Evolutionary conservation across 345 rosid species (phyloP), one percentile per base, ranked within the genome.

Genomic region (Psidium friedrichsthalianum): DNA sequence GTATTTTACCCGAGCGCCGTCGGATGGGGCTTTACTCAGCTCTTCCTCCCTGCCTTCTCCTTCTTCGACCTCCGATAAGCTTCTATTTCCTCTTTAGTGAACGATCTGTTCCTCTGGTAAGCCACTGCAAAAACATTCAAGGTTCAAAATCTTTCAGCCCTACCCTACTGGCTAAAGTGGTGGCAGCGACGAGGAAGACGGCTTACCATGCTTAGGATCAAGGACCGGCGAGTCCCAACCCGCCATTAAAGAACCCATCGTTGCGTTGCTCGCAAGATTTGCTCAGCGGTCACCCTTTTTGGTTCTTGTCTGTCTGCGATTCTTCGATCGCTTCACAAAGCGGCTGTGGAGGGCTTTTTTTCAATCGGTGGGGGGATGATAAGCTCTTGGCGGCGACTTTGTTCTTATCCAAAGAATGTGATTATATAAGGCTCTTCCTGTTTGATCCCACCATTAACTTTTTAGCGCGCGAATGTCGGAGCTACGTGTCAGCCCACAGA

Each of bases 201-300:
- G 1, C 24, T 15, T 42, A 82, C 99, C 95, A 86, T 90, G 83
- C 24, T 87, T 89, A n/a, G 93, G 89, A 91, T 93, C 93, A 4
- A 69, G 56, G 12, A 86, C 86, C 21, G 87, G 93, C 14, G 98
- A 97, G 87, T 92, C 97, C 99, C 99, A 97, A 83, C 99, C 99
- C 58, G 96, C 89, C 99, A 97, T 90, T 90, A 97, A 88, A 90
- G 99, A 97, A 64, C 99, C 99, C 99, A 97, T 96, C 76, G 47
- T 2, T 1, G 56, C 76, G 47, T 3, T 1, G 56, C 42, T 29
- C 58, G 51, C n/a, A 2, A 40, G 12, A 29, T 13, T 11, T 53
- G 2, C 69, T 40, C 40, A 64, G 58, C 21, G 29, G 3, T 82
- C 52, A 4, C 40, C 55, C 32, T 2, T 6, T 0, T 49, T 16